These are phyloP conservation scores for Exophiala lecanii-corni DNA, from an alignment of 2,329 filamentous ascomycete genomes.

Conservation along the genomic window DNA sequence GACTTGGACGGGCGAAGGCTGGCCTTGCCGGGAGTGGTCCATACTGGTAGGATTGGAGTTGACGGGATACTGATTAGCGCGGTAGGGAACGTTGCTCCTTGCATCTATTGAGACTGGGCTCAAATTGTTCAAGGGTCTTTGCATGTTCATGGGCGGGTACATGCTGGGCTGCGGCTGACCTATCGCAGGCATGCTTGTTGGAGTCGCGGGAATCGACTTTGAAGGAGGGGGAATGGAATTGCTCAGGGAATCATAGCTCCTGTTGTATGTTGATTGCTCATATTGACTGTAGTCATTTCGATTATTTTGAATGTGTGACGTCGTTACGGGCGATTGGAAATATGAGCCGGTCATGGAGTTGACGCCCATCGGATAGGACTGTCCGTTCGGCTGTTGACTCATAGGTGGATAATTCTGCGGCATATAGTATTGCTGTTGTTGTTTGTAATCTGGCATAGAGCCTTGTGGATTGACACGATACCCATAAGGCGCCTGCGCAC, in stretches of 20 bases:
- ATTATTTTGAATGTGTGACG: constrained; percentile 19
- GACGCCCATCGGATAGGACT: constrained; percentile 21
- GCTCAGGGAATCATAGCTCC: constrained; percentile 22
- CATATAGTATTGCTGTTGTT: constrained; percentile 18
- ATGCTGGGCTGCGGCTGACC: constrained; percentile 18
- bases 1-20: constrained; percentile 20
- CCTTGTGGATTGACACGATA: constrained; percentile 34
- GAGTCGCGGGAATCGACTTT: constrained; percentile 23
- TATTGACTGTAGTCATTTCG: constrained; percentile 25
- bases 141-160: constrained; percentile 27
- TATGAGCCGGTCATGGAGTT: constrained; percentile 22
- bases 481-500: constrained; percentile 35
- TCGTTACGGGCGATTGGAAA: constrained; percentile 19
- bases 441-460: constrained; percentile 22
- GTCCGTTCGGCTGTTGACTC: constrained; percentile 17
- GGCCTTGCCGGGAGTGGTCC: constrained; percentile 22
- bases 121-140: constrained; percentile 23
- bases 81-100: constrained; percentile 20
- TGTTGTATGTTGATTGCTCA: constrained; percentile 22
- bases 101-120: constrained; percentile 26
- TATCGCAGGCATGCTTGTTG: constrained; percentile 23
- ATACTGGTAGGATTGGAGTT: constrained; percentile 14
- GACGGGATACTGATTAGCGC: constrained; percentile 20
- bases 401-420: constrained; percentile 22
- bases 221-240: constrained; percentile 17